Evolutionary conservation across 2,329 filamentous ascomycete genomes (phyloP).

Genomic region (Pseudocercospora cruenta): DNA sequence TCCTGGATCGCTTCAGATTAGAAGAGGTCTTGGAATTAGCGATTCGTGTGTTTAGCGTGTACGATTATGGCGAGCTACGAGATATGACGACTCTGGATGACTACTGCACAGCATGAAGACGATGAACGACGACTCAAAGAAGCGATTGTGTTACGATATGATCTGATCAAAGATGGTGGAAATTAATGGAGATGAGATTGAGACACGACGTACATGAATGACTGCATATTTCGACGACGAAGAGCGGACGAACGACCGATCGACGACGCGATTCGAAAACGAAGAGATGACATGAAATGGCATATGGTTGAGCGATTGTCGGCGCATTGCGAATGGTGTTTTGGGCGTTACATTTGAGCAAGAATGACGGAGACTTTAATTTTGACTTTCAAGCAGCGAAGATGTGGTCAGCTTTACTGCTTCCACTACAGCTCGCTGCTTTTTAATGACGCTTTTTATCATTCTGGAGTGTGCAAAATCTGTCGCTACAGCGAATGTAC

Average conservation of each 20-base stretch:
- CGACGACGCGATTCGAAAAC: background rate
- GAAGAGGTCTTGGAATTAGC: background rate
- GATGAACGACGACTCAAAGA: background rate
- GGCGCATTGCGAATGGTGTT: background rate
- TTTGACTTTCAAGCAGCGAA: background rate
- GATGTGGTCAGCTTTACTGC: background rate
- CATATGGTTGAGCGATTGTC: constrained; percentile 5
- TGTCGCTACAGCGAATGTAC: constrained; percentile 9
- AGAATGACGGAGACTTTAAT: background rate
- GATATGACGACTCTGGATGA: constrained; percentile 4
- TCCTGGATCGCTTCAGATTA: constrained; percentile 27
- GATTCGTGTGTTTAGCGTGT: background rate
- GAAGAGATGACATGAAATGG: background rate
- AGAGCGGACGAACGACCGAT: background rate
- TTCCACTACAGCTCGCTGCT: background rate
- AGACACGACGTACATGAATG: constrained; percentile 2
- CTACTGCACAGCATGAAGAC: constrained; percentile 5
- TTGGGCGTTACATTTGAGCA: background rate
- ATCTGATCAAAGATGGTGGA: background rate
- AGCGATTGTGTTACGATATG: constrained; percentile 7
- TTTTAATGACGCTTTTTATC: background rate
- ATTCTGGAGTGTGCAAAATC: background rate
- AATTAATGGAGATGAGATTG: background rate
- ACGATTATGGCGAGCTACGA: constrained; percentile 3
- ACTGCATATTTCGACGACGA: constrained; percentile 7